A percentile compares a stretch with the other conserved stretches of the same genome.
phyloP scores from a whole-genome alignment of 2,329 filamentous ascomycete genomes.

The Thermomyces lanuginosus region DNA sequence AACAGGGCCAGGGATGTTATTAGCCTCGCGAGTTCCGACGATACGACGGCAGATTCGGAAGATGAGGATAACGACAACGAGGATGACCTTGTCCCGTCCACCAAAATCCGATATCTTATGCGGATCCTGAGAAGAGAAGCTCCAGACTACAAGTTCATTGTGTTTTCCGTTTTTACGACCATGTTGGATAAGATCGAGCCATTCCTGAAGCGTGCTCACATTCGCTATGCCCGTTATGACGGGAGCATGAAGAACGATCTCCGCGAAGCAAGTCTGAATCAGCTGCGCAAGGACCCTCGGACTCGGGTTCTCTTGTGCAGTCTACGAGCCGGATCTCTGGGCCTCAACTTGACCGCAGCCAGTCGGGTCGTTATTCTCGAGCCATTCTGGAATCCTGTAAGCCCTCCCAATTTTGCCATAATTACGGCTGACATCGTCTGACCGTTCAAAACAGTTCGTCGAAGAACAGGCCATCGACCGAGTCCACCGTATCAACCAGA shows the following conservation, averaged over 20 bases:
- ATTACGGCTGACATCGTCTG: constrained; percentile 5
- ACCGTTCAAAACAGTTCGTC: constrained; percentile 48
- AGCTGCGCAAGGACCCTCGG: constrained; percentile 54
- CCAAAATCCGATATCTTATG: constrained; percentile 80
- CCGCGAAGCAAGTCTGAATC: constrained; percentile 69
- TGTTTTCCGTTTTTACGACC: constrained; percentile 95
- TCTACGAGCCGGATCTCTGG: constrained; percentile 81
- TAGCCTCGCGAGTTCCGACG: constrained; percentile 9
- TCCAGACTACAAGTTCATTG: constrained; percentile 81
- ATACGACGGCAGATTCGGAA: constrained; percentile 25
- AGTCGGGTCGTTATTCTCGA: constrained; percentile 88
- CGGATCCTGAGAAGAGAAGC: constrained; percentile 65
- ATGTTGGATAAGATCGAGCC: constrained; percentile 96
- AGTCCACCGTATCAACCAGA: constrained; percentile 95
- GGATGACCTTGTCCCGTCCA: constrained; percentile 43
- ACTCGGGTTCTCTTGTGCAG: constrained; percentile 81
- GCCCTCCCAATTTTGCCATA: constrained; percentile 13
- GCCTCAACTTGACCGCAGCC: constrained; percentile 85
- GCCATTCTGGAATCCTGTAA: constrained; percentile 92
- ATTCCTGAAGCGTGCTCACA: constrained; percentile 58
- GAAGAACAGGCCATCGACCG: constrained; percentile 98
- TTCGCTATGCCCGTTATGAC: constrained; percentile 79
- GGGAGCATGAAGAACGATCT: constrained; percentile 87
- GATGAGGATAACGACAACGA: constrained; percentile 20
- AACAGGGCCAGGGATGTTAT: constrained; percentile 11